Evolutionary conservation across 768 basidiomycete species (phyloP).

Genomic region (Boletus sensibilis): DNA sequence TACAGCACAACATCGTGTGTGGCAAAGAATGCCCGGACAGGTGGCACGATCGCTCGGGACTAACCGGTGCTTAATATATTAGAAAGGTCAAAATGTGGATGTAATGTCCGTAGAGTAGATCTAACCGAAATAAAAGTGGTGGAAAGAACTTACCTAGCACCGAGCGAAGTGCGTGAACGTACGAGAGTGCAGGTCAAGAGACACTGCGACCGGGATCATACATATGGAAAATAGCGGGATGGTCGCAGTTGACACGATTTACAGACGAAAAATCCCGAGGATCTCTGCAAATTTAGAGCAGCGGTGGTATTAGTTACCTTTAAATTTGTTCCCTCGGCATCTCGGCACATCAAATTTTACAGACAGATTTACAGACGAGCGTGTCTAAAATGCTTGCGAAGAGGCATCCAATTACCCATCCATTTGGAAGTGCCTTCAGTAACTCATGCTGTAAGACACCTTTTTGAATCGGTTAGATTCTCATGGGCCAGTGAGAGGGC

Average conservation of each 20-base stretch:
- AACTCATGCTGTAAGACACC: background rate
- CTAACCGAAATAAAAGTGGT: background rate
- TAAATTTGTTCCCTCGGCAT: background rate
- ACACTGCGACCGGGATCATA: background rate
- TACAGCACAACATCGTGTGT: too few relatives aligned
- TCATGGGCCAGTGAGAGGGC: background rate
- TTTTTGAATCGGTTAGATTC: background rate
- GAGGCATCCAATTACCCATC: background rate
- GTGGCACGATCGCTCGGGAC: too few relatives aligned
- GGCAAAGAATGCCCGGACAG: too few relatives aligned
- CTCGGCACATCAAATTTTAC: background rate
- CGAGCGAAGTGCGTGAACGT: background rate
- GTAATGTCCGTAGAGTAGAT: too few relatives aligned
- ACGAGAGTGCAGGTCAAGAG: background rate
- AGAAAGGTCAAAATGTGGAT: too few relatives aligned
- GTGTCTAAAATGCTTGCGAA: too few relatives aligned
- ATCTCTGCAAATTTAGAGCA: background rate
- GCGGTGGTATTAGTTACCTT: too few relatives aligned
- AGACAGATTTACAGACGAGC: background rate
- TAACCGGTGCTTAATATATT: too few relatives aligned
- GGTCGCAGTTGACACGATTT: background rate
- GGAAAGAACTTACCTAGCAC: background rate
- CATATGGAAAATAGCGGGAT: background rate
- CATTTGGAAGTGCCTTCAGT: background rate
- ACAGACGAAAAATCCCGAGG: background rate